Conservation (phyloP, 1,284 basidiomycete genomes). For the Takashimella koratensis region DNA sequence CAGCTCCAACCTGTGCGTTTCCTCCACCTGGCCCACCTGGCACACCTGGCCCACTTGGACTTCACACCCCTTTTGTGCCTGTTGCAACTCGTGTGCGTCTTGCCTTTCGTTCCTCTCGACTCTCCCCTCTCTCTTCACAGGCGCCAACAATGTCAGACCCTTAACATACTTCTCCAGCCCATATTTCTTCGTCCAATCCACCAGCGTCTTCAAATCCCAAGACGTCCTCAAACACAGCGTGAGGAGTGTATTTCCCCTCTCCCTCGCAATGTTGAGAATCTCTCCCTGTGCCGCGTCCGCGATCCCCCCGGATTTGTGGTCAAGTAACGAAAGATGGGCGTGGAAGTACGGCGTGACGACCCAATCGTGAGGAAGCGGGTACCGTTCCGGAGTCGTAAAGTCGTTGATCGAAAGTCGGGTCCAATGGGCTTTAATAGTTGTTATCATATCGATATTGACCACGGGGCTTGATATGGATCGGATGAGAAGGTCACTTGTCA, state of each 20-base stretch:
- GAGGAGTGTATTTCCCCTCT: not conserved
- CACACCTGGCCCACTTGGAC: no score
- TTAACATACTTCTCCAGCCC: not conserved
- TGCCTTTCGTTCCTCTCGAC: no score
- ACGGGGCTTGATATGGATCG: not conserved
- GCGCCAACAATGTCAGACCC: not conserved
- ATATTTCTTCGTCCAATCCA: not conserved
- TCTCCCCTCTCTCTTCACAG: no score
- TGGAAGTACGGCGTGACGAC: not conserved
- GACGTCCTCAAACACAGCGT: not conserved
- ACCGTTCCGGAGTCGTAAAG: not conserved
- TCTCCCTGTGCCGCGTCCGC: not conserved
- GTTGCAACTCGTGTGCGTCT: no score
- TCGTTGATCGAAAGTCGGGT: not conserved
- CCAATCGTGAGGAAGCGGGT: not conserved
- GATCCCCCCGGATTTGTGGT: no score
- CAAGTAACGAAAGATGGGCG: not conserved
- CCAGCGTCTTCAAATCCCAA: not conserved
- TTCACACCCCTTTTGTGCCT: not conserved
- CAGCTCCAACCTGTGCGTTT: not conserved
- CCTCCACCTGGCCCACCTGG: no score
- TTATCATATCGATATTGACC: not conserved
- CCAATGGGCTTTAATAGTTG: not conserved
- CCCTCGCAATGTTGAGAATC: not conserved
- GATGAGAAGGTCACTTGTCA: not conserved